phyloP scores from a whole-genome alignment of 306 rosid species.

The Glycine tomentella region DNA sequence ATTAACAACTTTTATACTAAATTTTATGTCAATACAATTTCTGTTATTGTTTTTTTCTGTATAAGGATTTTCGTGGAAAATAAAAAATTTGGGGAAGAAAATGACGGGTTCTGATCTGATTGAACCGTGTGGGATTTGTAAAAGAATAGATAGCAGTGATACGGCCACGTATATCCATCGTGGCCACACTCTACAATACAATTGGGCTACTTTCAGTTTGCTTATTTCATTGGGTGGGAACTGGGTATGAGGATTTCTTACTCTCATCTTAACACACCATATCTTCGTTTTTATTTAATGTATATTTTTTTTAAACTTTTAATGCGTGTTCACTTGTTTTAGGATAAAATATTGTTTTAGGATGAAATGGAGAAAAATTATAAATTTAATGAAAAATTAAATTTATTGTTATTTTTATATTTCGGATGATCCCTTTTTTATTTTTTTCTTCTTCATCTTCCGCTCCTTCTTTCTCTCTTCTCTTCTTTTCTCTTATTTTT shows the following conservation, averaged over 20 bases:
- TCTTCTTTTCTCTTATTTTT: too few relatives aligned
- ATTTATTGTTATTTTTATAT: too few relatives aligned
- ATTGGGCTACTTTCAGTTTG: slow-evolving; percentile 44
- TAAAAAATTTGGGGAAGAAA: background rate
- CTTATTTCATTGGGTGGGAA: slow-evolving; percentile 48
- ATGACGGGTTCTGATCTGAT: slow-evolving; percentile 31
- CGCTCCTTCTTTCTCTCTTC: too few relatives aligned
- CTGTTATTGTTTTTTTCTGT: background rate
- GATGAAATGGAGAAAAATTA: too few relatives aligned
- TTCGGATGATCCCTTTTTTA: too few relatives aligned
- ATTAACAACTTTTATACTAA: background rate
- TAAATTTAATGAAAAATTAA: too few relatives aligned
- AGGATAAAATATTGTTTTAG: too few relatives aligned
- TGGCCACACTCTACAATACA: slow-evolving; percentile 43
- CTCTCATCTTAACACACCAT: slow-evolving; percentile 15
- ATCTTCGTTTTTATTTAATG: too few relatives aligned
- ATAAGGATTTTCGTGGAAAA: slow-evolving; percentile 10
- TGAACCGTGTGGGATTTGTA: slow-evolving; percentile 36
- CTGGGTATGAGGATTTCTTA: slow-evolving; percentile 29
- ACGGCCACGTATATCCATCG: slow-evolving; percentile 45
- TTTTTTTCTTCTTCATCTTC: too few relatives aligned
- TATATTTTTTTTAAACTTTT: too few relatives aligned
- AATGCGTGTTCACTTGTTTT: too few relatives aligned
- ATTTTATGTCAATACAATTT: background rate
- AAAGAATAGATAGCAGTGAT: slow-evolving; percentile 12